These are phyloP conservation scores for Fusarium staphyleae DNA, from an alignment of 2,329 filamentous ascomycete species.

Conservation along the genomic window DNA sequence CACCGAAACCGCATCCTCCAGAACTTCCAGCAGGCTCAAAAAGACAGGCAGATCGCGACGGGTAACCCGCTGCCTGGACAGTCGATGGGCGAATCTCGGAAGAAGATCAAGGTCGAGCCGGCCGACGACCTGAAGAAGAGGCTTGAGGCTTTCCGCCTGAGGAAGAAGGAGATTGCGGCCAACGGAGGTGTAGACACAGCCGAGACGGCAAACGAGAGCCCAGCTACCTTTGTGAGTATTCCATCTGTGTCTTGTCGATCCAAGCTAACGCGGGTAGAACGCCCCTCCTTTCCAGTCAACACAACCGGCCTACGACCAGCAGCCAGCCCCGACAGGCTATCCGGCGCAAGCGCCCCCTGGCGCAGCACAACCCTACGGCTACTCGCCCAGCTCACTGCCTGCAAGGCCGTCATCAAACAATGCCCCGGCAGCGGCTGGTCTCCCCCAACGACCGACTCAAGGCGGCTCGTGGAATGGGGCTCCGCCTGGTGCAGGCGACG, in stretches of 20 bases:
- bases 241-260: neutral
- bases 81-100: constrained; percentile 68
- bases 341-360: constrained; percentile 31
- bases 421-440: constrained; percentile 48
- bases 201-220: constrained; percentile 52
- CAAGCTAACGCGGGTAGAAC: constrained; percentile 45
- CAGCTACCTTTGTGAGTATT: constrained; percentile 65
- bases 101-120: constrained; percentile 77
- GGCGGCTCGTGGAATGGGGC: constrained; percentile 42
- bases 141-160: constrained; percentile 77
- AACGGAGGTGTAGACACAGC: constrained; percentile 54
- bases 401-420: constrained; percentile 52
- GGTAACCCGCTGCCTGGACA: constrained; percentile 81
- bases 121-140: constrained; percentile 81
- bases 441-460: constrained; percentile 55
- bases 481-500: constrained; percentile 55
- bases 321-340: constrained; percentile 28
- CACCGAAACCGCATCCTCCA: constrained; percentile 88
- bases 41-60: constrained; percentile 79
- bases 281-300: constrained; percentile 48
- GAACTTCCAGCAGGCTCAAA: constrained; percentile 84
- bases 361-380: constrained; percentile 42
- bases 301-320: constrained; percentile 34
- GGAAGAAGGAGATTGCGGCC: constrained; percentile 63
- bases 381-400: constrained; percentile 54